phyloP scores from a whole-genome alignment of 345 rosid species.

The Anastatica hierochuntica region DNA sequence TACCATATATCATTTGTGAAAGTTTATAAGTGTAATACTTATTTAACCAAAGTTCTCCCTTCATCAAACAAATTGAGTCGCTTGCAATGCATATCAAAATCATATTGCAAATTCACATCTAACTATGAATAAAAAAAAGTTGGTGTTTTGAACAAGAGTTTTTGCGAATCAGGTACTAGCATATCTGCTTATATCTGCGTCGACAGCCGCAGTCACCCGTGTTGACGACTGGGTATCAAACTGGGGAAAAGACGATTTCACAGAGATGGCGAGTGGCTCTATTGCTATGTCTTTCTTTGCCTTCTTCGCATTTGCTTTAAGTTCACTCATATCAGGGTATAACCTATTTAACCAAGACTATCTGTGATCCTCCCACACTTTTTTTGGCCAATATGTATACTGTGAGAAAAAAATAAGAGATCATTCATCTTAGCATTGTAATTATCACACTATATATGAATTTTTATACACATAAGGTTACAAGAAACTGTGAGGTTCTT shows the following conservation, averaged over 20 bases:
- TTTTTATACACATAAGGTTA: too few species aligned
- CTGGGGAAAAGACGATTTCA: slow-evolving; percentile 96
- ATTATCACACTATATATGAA: too few species aligned
- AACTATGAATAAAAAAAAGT: background rate
- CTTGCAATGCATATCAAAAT: background rate
- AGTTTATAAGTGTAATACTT: background rate
- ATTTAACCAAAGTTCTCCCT: background rate
- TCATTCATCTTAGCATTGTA: slow-evolving; percentile 7
- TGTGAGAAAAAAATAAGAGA: slow-evolving; percentile 6
- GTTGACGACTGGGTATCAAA: slow-evolving; percentile 88
- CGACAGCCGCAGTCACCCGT: slow-evolving; percentile 87
- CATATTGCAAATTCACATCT: background rate
- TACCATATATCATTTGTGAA: too few species aligned
- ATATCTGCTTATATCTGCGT: slow-evolving; percentile 73
- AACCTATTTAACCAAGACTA: slow-evolving; percentile 38
- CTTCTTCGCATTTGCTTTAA: slow-evolving; percentile 66
- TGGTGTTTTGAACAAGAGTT: background rate
- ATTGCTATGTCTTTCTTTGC: slow-evolving; percentile 78
- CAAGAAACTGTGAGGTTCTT: too few species aligned
- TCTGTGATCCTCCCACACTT: slow-evolving; percentile 21
- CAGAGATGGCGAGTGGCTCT: slow-evolving; percentile 91
- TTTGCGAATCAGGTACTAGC: slow-evolving; percentile 53
- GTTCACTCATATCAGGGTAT: slow-evolving; percentile 75
- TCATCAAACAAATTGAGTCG: background rate
- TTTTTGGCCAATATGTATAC: slow-evolving; percentile 11